These are phyloP conservation scores for Microascus cirrosus DNA, from an alignment of 2,329 filamentous ascomycete species.

Conservation along the genomic window DNA sequence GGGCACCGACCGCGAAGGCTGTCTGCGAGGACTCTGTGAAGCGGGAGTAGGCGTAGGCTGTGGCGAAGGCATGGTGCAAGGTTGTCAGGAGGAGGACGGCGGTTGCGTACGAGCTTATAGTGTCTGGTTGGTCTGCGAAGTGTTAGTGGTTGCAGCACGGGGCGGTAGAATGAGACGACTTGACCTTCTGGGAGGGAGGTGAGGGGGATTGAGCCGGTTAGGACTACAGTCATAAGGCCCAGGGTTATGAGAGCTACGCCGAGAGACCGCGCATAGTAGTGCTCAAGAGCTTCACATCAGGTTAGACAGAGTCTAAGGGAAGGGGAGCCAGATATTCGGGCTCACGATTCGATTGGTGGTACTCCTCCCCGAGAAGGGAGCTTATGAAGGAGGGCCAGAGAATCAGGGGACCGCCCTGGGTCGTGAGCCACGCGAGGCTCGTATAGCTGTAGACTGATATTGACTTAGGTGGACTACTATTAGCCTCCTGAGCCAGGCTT, in stretches of 20 bases:
- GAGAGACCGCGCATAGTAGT: slow-evolving; percentile 63
- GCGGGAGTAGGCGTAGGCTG: slow-evolving; percentile 58
- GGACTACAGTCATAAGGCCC: slow-evolving; percentile 50
- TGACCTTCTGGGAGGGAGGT: slow-evolving; percentile 33
- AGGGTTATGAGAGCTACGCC: slow-evolving; percentile 58
- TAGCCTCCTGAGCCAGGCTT: neutral
- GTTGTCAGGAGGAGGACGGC: slow-evolving; percentile 57
- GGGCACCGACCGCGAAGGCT: slow-evolving; percentile 48
- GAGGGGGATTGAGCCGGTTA: slow-evolving; percentile 61
- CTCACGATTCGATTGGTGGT: slow-evolving; percentile 19
- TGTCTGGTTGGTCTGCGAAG: slow-evolving; percentile 11
- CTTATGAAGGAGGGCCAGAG: slow-evolving; percentile 35
- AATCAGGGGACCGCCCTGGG: slow-evolving; percentile 35
- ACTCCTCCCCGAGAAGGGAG: slow-evolving; percentile 26
- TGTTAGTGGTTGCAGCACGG: neutral
- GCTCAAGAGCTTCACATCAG: slow-evolving; percentile 43
- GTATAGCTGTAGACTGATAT: slow-evolving; percentile 38
- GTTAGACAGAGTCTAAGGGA: neutral
- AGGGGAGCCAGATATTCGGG: neutral
- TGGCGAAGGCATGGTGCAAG: slow-evolving; percentile 50
- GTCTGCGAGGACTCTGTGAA: slow-evolving; percentile 46
- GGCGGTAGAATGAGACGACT: neutral
- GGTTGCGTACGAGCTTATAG: slow-evolving; percentile 50
- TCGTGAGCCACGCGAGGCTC: slow-evolving; percentile 37
- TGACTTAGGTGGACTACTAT: slow-evolving; percentile 20